A percentile compares a stretch with the other conserved stretches of the same genome.
These are phyloP conservation scores for Besnoitia besnoiti DNA, from an alignment of 169 alveolate species.

Conservation along the genomic window DNA sequence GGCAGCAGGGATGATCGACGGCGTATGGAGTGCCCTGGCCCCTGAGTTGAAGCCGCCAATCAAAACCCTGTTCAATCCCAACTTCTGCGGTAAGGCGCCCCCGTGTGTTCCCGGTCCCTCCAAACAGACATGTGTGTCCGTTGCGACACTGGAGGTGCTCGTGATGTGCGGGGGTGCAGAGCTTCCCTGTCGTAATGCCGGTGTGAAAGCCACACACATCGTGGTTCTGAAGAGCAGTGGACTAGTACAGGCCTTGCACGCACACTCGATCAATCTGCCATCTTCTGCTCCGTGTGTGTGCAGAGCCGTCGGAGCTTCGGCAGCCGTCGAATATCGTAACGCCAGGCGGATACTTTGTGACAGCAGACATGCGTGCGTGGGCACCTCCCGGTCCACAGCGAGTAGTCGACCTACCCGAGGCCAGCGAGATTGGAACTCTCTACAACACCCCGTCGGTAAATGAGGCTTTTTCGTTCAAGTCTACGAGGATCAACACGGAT, in stretches of 20 bases:
- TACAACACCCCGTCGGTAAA: constrained; percentile 19
- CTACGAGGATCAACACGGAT: not conserved
- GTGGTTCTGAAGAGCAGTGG: too few species aligned
- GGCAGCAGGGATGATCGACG: constrained; percentile 38
- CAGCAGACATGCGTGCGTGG: constrained; percentile 32
- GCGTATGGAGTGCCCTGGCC: constrained; percentile 49
- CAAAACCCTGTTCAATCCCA: constrained; percentile 21
- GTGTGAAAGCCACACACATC: too few species aligned
- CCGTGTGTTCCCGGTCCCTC: too few species aligned
- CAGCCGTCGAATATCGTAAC: constrained; percentile 39
- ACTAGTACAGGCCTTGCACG: too few species aligned
- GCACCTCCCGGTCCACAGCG: constrained; percentile 34
- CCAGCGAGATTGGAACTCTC: not conserved
- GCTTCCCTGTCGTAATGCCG: too few species aligned
- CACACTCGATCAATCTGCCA: too few species aligned
- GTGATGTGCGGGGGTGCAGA: too few species aligned
- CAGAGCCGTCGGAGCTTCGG: constrained; percentile 24
- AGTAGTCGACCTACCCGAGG: constrained; percentile 8
- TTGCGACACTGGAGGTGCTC: too few species aligned
- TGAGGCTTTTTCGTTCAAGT: not conserved
- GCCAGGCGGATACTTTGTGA: constrained; percentile 28
- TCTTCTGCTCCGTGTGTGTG: not conserved
- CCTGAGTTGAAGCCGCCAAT: constrained; percentile 42
- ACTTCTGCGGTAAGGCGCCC: constrained; percentile 44
- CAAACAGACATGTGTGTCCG: too few species aligned